Conservation (phyloP, 371 early-diverging fungal species). For the Actinomortierella ambigua region DNA sequence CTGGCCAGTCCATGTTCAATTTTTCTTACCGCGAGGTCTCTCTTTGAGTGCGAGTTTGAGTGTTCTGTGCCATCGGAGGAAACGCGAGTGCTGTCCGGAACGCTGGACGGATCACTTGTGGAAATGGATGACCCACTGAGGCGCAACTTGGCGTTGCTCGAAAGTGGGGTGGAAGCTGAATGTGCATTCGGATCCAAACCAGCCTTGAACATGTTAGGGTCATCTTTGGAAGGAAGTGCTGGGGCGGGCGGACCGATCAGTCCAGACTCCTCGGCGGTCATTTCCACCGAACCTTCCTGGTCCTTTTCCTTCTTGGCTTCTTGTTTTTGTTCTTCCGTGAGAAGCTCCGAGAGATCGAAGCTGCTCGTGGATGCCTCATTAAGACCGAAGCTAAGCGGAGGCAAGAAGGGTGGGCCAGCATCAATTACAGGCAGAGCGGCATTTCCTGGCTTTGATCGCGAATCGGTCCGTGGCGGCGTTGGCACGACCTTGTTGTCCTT, state of each 20-base stretch:
- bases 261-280: too few species aligned
- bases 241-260: too few species aligned
- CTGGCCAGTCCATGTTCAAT: too few species aligned
- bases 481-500: too few species aligned
- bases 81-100: constrained; percentile 5
- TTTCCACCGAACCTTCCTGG: too few species aligned
- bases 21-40: constrained; percentile 3
- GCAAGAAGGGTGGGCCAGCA: constrained; percentile 36
- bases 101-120: constrained; percentile 9
- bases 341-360: constrained; percentile 35
- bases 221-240: too few species aligned
- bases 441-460: not conserved
- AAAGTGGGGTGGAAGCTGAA: not conserved
- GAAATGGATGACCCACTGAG: constrained; percentile 24
- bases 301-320: too few species aligned
- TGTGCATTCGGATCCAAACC: too few species aligned
- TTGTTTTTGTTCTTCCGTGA: not conserved
- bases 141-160: constrained; percentile 16
- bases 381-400: constrained; percentile 32
- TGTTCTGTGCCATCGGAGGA: constrained; percentile 12
- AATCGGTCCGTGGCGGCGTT: not conserved
- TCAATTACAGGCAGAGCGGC: constrained; percentile 12
- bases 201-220: too few species aligned
- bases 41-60: not conserved
- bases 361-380: constrained; percentile 24